Percentiles rank a stretch among this genome's conserved stretches.
phyloP scores from a whole-genome alignment of 768 basidiomycete genomes.

The Dacryopinax spathularia region DNA sequence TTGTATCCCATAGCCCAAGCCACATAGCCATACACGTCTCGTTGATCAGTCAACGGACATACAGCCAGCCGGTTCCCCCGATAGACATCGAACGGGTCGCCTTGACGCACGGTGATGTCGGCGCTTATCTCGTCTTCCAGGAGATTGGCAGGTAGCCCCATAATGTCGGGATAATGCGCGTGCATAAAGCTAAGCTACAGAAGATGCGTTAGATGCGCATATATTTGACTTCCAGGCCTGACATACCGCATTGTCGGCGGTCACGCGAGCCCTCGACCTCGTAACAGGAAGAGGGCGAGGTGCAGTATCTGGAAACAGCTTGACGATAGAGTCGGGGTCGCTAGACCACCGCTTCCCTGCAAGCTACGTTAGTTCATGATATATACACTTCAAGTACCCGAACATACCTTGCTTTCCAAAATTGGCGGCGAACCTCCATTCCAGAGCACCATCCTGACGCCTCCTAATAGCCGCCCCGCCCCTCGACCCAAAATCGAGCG shows the following conservation, averaged over 20 bases:
- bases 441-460: not conserved
- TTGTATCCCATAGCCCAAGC: constrained; percentile 3
- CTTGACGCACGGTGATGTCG: not conserved
- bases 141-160: not conserved
- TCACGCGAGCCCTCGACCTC: not conserved
- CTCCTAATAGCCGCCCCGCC: not conserved
- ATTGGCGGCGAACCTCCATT: not conserved
- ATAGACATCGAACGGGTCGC: not conserved
- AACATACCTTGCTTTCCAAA: not conserved
- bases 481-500: not conserved
- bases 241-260: not conserved
- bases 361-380: not conserved
- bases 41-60: not conserved
- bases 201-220: not conserved
- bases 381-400: not conserved
- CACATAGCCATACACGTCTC: not conserved
- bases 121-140: not conserved
- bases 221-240: not conserved
- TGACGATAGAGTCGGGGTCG: not conserved
- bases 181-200: not conserved
- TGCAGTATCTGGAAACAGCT: not conserved
- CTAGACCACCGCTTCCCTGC: not conserved
- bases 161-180: not conserved
- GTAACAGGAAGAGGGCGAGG: not conserved
- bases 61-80: not conserved